Percentiles rank a stretch among this genome's conserved stretches.
These are phyloP conservation scores for Beauveria australis DNA, from an alignment of 2,329 filamentous ascomycete species.

Conservation along the genomic window DNA sequence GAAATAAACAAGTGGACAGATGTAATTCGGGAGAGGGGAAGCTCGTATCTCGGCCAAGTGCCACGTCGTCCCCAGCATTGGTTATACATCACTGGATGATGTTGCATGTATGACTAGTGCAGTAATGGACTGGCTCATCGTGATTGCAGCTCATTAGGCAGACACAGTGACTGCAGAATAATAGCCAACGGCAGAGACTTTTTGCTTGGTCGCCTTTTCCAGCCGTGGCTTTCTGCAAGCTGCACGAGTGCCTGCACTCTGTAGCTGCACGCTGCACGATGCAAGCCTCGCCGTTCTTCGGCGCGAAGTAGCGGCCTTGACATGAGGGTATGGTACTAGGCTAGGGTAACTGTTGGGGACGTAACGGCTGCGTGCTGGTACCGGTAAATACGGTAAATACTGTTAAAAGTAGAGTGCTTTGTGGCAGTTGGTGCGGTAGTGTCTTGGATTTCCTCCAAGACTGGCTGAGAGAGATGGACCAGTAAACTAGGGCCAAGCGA, in stretches of 20 bases:
- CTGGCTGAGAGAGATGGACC: background rate
- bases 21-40: background rate
- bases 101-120: background rate
- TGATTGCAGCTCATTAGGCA: background rate
- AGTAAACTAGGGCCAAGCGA: no score
- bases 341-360: background rate
- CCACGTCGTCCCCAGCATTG: background rate
- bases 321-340: background rate
- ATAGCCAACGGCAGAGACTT: background rate
- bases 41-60: background rate
- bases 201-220: conserved; percentile 5
- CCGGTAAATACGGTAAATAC: no score
- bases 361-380: background rate
- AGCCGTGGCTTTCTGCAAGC: conserved; percentile 7
- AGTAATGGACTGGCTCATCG: background rate
- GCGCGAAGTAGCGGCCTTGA: conserved; percentile 7
- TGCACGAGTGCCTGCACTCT: background rate
- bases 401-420: no score
- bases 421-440: no score
- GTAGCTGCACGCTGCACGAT: conserved; percentile 9
- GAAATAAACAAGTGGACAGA: background rate
- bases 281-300: conserved; percentile 7
- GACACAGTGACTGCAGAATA: background rate
- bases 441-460: background rate
- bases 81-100: conserved; percentile 1